Evolutionary conservation across 352 stramenopile species (phyloP), one percentile per base, ranked within the genome.

Genomic region (Globisporangium middletonii): DNA sequence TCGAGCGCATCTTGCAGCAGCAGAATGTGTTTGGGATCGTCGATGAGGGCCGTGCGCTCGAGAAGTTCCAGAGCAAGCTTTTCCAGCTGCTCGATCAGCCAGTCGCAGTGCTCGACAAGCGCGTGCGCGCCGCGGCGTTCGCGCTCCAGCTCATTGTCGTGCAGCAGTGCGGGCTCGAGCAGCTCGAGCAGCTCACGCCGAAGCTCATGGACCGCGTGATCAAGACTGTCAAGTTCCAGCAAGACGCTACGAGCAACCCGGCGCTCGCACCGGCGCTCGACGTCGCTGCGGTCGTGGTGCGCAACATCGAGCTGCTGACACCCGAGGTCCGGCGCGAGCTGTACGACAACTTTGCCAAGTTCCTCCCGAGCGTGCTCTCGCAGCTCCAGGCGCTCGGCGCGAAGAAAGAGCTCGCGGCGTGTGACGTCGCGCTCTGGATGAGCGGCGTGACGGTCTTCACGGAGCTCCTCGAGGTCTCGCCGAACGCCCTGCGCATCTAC

Each of bases 21-120:
- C 82, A 89, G 60, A 84, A 89, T 53, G 79, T 94, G 41, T 92
- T 94, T 49, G 77, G 68, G 15, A 64, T 87, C 35, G 79, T 91
- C 47, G 72, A 62, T n/a, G 74, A 88, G 35, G 77, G 82, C 63
- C 90, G 90, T 50, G 84, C 82, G 53, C 67, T 89, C 60, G 69
- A 69, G 50, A 94, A 92, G 73, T 86, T 88, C 65, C 75, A 88
- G 35, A 68, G 61, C 50, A 72, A 68, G 53, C 59, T 94, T 48
- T 74, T 86, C 37, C 61, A 86, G 60, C 62, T 90, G 56, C 69
- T 86, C 18, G 78, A 85, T 57, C 65, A 72, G 45, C 49, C 73
- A 27, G 58, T 66, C 8, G 56, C 64, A 2, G 54, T 57, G 16
- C 41, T 73, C 16, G 65, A 68, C 56, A 59, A 55, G 8, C 43